phyloP scores from a whole-genome alignment of 2,329 filamentous ascomycete genomes.

The Rugonectria rugulosa region DNA sequence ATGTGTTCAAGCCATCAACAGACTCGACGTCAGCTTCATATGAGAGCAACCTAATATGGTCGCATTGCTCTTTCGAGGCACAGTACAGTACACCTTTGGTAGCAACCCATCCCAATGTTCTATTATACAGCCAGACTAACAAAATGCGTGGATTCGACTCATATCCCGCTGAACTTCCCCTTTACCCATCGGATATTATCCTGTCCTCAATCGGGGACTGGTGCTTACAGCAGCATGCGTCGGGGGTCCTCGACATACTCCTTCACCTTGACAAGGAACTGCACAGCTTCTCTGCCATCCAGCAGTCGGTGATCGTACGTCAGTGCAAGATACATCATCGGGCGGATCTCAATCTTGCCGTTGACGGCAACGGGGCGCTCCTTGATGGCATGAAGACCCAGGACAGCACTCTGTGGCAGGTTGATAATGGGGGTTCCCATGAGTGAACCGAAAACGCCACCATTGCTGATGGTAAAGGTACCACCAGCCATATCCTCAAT shows the following conservation, averaged over 20 bases:
- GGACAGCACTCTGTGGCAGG: constrained; percentile 88
- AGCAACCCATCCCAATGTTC: constrained; percentile 4
- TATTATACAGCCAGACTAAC: constrained; percentile 22
- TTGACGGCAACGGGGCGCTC: constrained; percentile 89
- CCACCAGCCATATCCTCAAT: constrained; percentile 99
- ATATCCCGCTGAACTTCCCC: not conserved
- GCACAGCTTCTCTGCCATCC: constrained; percentile 93
- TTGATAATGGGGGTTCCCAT: constrained; percentile 99
- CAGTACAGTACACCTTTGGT: not conserved
- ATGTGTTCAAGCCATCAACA: too few relatives aligned
- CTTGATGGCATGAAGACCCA: constrained; percentile 96
- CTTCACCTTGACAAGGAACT: constrained; percentile 97
- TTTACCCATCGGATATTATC: constrained; percentile 23
- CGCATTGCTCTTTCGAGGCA: not conserved
- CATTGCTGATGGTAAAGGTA: constrained; percentile 97
- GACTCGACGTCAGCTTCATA: too few relatives aligned
- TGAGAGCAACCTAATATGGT: too few relatives aligned
- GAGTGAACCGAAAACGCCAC: constrained; percentile 94
- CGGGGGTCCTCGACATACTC: constrained; percentile 96
- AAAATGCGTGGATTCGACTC: not conserved
- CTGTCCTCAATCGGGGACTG: constrained; percentile 2
- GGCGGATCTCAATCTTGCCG: constrained; percentile 92
- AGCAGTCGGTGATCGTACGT: constrained; percentile 97
- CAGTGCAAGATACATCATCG: constrained; percentile 99
- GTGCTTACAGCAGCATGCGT: constrained; percentile 77